Evolutionary conservation across 2,329 filamentous ascomycete genomes (phyloP).

Genomic region (Venturia effusa): DNA sequence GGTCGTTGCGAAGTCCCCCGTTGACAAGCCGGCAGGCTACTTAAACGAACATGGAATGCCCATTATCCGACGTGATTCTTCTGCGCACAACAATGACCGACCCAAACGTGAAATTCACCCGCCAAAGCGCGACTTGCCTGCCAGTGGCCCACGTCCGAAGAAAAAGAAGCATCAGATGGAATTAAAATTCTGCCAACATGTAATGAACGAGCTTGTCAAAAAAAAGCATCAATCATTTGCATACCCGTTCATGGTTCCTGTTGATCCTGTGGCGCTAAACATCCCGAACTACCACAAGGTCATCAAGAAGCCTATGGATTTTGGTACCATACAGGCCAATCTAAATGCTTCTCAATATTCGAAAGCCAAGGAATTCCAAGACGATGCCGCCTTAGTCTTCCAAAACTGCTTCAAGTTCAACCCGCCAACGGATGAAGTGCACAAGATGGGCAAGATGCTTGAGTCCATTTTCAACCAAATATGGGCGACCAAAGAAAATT

Average conservation of each 20-base stretch:
- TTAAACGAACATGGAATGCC: conserved; percentile 68
- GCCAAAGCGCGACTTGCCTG: conserved; percentile 83
- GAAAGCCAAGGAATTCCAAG: conserved; percentile 74
- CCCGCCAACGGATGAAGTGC: conserved; percentile 62
- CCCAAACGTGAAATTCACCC: conserved; percentile 91
- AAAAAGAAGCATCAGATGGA: conserved; percentile 84
- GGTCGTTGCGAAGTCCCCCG: conserved; percentile 20
- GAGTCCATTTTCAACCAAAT: conserved; percentile 65
- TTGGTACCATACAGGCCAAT: conserved; percentile 70
- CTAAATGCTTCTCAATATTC: conserved; percentile 69
- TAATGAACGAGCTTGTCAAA: conserved; percentile 67
- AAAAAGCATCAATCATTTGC: conserved; percentile 58
- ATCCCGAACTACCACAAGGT: conserved; percentile 89
- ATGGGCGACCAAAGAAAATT: conserved; percentile 70
- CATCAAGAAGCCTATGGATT: conserved; percentile 95
- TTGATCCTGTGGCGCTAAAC: conserved; percentile 87
- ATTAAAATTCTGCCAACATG: conserved; percentile 78
- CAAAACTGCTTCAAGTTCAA: conserved; percentile 92
- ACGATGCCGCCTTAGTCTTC: conserved; percentile 72
- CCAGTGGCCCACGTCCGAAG: conserved; percentile 71
- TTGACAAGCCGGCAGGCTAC: conserved; percentile 17
- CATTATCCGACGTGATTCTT: conserved; percentile 75
- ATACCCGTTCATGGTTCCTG: conserved; percentile 67
- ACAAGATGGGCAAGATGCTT: conserved; percentile 58
- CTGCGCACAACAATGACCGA: conserved; percentile 51